These are phyloP conservation scores for Naganishia albida DNA, from an alignment of 1,284 basidiomycete genomes.

Conservation along the genomic window DNA sequence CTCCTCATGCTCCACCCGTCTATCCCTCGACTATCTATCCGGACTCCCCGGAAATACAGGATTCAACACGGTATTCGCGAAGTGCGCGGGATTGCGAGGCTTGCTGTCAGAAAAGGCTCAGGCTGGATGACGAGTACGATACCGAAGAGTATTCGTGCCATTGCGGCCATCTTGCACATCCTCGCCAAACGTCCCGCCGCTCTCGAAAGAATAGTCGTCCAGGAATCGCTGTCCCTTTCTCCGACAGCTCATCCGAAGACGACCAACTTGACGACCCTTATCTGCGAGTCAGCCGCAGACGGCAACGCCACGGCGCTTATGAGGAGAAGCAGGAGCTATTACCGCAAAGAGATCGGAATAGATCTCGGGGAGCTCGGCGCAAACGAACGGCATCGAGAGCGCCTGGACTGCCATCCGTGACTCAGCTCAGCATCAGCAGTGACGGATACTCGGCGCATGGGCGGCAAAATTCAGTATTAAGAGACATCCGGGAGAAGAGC, in stretches of 20 bases:
- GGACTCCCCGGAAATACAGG: conserved; percentile 4
- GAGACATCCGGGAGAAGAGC: background rate
- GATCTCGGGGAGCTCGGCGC: background rate
- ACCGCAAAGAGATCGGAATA: background rate
- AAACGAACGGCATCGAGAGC: conserved; percentile 9
- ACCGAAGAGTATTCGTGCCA: too few relatives aligned
- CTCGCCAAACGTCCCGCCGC: background rate
- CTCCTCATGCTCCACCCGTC: background rate
- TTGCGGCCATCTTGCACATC: background rate
- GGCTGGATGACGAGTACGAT: background rate
- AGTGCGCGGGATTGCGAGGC: background rate
- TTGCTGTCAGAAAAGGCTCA: background rate
- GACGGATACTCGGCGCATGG: background rate
- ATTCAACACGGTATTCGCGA: too few relatives aligned
- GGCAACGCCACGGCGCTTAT: too few relatives aligned
- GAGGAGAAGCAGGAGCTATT: too few relatives aligned
- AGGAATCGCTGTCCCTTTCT: background rate
- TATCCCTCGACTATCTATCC: conserved; percentile 24
- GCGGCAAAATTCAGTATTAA: background rate
- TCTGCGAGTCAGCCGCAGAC: background rate
- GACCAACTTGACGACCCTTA: background rate
- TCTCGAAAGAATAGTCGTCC: background rate
- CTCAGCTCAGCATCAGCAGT: background rate
- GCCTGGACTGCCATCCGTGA: conserved; percentile 10
- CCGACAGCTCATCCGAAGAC: conserved; percentile 21